Evolutionary conservation across 169 alveolate genomes (phyloP).

Genomic region (Plasmodium coatneyi): DNA sequence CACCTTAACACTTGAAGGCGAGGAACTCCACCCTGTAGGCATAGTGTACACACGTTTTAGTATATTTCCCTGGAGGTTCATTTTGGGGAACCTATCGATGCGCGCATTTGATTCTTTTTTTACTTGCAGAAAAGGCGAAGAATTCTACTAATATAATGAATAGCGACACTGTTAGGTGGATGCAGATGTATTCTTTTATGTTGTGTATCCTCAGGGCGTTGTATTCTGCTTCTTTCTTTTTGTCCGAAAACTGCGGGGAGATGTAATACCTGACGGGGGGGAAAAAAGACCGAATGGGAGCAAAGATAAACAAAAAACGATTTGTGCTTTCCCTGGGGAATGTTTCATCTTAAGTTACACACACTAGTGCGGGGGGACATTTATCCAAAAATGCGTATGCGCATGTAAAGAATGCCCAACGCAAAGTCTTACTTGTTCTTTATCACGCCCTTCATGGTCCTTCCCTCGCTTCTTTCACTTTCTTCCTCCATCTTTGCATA

Average conservation of each 20-base stretch:
- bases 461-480: constrained; percentile 18
- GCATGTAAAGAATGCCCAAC: neutral
- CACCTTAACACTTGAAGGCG: neutral
- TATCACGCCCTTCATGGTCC: constrained; percentile 18
- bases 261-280: constrained; percentile 18
- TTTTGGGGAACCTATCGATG: neutral
- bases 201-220: constrained; percentile 33
- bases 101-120: neutral
- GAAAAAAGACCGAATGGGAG: neutral
- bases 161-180: constrained; percentile 40
- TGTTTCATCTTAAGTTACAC: neutral
- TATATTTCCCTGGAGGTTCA: neutral
- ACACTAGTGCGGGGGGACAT: neutral
- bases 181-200: constrained; percentile 57
- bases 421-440: constrained; percentile 26
- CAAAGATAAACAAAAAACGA: neutral
- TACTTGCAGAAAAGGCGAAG: constrained; percentile 48
- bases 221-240: constrained; percentile 60
- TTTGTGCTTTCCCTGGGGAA: neutral
- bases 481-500: constrained; percentile 49
- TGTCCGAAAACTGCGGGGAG: constrained; percentile 46
- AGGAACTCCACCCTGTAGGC: neutral
- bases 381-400: neutral
- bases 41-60: neutral
- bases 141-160: constrained; percentile 41